Percentiles rank a stretch among this genome's conserved stretches.
Conservation (phyloP, 2,329 filamentous ascomycete genomes). For the Amylocarpus encephaloides region DNA sequence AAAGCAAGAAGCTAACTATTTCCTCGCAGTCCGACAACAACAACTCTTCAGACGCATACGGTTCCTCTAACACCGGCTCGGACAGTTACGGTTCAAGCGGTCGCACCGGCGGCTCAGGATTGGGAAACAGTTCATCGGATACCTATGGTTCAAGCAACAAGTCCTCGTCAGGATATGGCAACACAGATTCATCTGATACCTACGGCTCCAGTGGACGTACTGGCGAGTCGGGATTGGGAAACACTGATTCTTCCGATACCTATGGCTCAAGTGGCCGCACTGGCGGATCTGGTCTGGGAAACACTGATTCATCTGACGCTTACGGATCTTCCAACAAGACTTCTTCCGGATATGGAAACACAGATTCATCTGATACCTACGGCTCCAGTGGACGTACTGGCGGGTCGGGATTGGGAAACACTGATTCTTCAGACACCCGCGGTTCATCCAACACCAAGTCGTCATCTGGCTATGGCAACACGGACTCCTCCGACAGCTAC, state of each 20-base stretch:
- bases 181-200: slow-evolving; percentile 13
- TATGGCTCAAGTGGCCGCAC: slow-evolving; percentile 16
- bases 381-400: too few species aligned
- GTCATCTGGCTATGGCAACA: slow-evolving; percentile 21
- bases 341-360: slow-evolving; percentile 18
- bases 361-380: slow-evolving; percentile 26
- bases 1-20: background rate
- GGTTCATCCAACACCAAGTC: slow-evolving; percentile 19
- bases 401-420: slow-evolving; percentile 22
- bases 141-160: slow-evolving; percentile 13
- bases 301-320: slow-evolving; percentile 15
- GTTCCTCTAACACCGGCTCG: slow-evolving; percentile 14
- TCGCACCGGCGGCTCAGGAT: slow-evolving; percentile 3
- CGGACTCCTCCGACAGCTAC: slow-evolving; percentile 20
- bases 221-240: slow-evolving; percentile 12
- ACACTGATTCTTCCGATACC: slow-evolving; percentile 16
- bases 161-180: slow-evolving; percentile 21
- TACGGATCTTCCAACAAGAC: slow-evolving; percentile 17
- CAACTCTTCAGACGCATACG: slow-evolving; percentile 1
- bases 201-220: slow-evolving; percentile 18
- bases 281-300: slow-evolving; percentile 7
- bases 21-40: background rate
- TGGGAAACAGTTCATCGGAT: slow-evolving; percentile 20
- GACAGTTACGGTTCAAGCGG: slow-evolving; percentile 25
- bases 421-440: slow-evolving; percentile 20